Conservation (phyloP, 2,329 filamentous ascomycete species). For the Macrophomina tecta region DNA sequence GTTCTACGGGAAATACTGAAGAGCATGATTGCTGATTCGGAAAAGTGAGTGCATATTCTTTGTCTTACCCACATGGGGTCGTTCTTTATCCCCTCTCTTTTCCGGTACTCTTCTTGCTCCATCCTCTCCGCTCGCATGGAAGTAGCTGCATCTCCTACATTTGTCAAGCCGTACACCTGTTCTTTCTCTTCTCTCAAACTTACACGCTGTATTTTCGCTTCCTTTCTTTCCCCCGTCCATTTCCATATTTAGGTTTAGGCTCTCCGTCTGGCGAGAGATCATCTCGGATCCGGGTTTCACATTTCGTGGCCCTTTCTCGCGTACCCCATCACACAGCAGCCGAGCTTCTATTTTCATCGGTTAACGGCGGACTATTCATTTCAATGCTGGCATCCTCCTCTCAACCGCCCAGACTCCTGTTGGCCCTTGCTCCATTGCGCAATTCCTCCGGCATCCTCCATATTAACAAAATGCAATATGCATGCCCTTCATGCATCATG, state of each 20-base stretch:
- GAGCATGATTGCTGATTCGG: slow-evolving; percentile 13
- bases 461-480: slow-evolving; percentile 8
- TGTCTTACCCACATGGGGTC: background rate
- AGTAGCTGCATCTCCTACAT: background rate
- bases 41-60: slow-evolving; percentile 8
- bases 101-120: background rate
- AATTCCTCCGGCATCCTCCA: slow-evolving; percentile 1
- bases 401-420: background rate
- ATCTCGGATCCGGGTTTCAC: slow-evolving; percentile 25
- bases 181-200: slow-evolving; percentile 9
- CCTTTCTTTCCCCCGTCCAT: background rate
- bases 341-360: slow-evolving; percentile 24
- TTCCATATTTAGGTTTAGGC: slow-evolving; percentile 24
- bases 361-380: background rate
- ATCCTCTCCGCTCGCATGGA: background rate
- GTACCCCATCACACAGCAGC: background rate
- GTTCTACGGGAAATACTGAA: slow-evolving; percentile 9
- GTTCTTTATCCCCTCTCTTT: background rate
- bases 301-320: slow-evolving; percentile 3
- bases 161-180: background rate
- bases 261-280: slow-evolving; percentile 20
- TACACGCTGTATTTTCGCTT: background rate
- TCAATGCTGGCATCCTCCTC: background rate
- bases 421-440: background rate
- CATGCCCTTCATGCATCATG: background rate